Evolutionary conservation across 73 alveolate genomes (phyloP).

Genomic region (Stentor coeruleus): DNA sequence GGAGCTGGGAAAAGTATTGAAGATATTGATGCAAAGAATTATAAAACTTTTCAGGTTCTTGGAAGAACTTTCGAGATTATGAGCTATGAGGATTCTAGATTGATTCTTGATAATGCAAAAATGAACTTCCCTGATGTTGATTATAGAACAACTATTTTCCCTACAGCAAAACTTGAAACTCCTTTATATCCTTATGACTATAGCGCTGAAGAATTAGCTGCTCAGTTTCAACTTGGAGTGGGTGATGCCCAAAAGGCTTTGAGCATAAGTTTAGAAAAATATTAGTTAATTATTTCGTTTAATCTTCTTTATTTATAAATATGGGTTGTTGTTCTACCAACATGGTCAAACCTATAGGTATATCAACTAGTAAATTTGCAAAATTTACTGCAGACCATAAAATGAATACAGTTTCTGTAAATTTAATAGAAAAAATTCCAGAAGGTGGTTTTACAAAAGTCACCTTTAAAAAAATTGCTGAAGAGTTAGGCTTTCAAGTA

Average conservation of each 20-base stretch:
- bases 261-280: not conserved
- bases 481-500: too few relatives aligned
- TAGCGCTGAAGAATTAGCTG: not conserved
- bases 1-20: constrained; percentile 7
- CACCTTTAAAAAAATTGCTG: too few relatives aligned
- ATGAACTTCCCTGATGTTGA: not conserved
- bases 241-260: constrained; percentile 3
- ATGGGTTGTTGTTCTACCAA: too few relatives aligned
- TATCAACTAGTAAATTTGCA: too few relatives aligned
- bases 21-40: not conserved
- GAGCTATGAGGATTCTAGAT: not conserved
- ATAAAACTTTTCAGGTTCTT: not conserved
- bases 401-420: too few relatives aligned
- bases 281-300: not conserved
- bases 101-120: not conserved
- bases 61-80: not conserved
- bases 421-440: too few relatives aligned
- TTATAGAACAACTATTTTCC: not conserved
- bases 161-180: not conserved
- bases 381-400: too few relatives aligned
- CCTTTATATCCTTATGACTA: constrained; percentile 5
- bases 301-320: too few relatives aligned
- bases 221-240: not conserved
- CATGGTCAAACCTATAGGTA: too few relatives aligned
- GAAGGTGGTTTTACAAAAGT: too few relatives aligned